Conservation (phyloP, 169 alveolate species). For the Pseudocohnilembus persalinus region DNA sequence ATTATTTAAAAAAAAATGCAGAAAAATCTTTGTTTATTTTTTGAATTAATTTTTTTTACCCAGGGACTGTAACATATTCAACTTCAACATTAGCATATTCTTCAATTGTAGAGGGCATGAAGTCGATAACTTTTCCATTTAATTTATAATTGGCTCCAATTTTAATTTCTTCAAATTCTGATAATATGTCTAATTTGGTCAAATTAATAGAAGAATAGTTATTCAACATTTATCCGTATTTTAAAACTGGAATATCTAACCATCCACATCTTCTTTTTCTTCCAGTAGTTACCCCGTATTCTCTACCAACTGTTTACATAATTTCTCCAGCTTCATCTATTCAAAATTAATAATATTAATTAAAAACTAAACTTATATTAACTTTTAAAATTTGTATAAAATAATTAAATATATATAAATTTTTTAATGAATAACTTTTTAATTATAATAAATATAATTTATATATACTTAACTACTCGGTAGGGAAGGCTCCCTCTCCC, state of each 20-base stretch:
- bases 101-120: constrained; percentile 85
- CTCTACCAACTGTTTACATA: constrained; percentile 88
- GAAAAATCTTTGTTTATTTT: too few relatives aligned
- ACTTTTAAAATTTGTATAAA: neutral
- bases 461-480: constrained; percentile 80
- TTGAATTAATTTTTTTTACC: constrained; percentile 38
- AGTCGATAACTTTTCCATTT: constrained; percentile 57
- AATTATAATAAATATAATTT: constrained; percentile 1
- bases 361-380: constrained; percentile 2
- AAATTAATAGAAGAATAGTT: constrained; percentile 85
- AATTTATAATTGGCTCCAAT: constrained; percentile 80
- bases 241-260: constrained; percentile 91
- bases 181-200: constrained; percentile 93
- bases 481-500: constrained; percentile 97
- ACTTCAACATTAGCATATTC: constrained; percentile 83
- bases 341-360: too few relatives aligned
- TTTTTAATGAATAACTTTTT: constrained; percentile 1
- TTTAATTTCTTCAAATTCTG: constrained; percentile 85
- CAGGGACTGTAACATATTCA: constrained; percentile 83
- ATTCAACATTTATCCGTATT: constrained; percentile 64
- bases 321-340: constrained; percentile 76
- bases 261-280: constrained; percentile 97
- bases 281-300: constrained; percentile 96
- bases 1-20: neutral
- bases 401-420: neutral